Evolutionary conservation across 148 eudicot species (phyloP), one percentile per base, ranked within the genome.

Genomic region (Fallopia convolvulus): DNA sequence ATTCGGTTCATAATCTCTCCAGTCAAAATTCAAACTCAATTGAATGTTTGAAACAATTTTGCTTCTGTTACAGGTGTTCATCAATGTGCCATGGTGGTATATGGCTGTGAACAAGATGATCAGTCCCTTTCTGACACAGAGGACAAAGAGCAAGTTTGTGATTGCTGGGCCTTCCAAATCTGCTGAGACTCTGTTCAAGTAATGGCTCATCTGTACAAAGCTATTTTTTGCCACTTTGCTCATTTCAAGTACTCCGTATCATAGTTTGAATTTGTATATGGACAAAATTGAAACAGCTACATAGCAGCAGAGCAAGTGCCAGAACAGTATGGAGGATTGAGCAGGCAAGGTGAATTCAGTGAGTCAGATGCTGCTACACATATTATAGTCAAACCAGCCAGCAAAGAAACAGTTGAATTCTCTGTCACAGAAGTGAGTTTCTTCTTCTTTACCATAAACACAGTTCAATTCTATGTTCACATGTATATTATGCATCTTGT

Each of bases 61-160:
- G 18, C 1, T 30, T 61, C 8, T 61, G 15, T 3, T 70, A 47
- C 52, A 91, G 97, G 82, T 91, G 83, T 89, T 90, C 85, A 84
- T 91, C 81, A 91, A 91, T 82, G 89, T 88, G n/a, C 91, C 97
- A 18, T 89, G 93, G 97, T 91, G 97, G 97, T 88, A 89, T 58
- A 74, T 91, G 81, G 97, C 93, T 17, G 87, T 86, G 80, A 84
- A 88, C 78, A 84, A 84, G 80, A 83, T 91, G 82, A 88, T 77
- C 3, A 77, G 80, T 72, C 80, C 91, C 3, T 90, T 91, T 60
- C 79, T 91, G 20, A 86, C 93, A 15, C 97, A 89, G 76, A 84
- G 97, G 76, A 91, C 88, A 75, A 91, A 88, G 84, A 91, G 97
- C 97, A 91, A 91, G 85, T 91, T 91, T 77, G 90, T 91, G 42